Conservation (phyloP, 2,329 filamentous ascomycete species). For the Claviceps cyperi region DNA sequence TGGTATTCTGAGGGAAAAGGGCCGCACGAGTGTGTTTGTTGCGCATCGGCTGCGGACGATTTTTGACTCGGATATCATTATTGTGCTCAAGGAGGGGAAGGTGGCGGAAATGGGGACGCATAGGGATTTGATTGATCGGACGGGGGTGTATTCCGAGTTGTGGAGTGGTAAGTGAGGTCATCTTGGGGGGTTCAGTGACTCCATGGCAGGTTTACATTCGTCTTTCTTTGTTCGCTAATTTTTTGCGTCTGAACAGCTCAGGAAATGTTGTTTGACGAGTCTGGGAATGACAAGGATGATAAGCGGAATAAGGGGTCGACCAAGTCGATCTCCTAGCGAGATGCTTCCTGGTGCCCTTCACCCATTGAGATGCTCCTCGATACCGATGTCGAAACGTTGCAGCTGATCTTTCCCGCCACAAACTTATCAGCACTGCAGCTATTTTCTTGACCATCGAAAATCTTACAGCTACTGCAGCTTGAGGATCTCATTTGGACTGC, state of each 20-base stretch:
- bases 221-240: background rate
- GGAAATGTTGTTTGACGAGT: slow-evolving; percentile 41
- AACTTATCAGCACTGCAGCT: no score
- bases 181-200: no score
- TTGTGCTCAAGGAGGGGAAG: slow-evolving; percentile 69
- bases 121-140: slow-evolving; percentile 61
- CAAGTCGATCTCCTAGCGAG: background rate
- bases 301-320: slow-evolving; percentile 22
- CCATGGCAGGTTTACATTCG: background rate
- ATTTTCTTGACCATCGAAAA: no score
- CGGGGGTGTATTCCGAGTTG: slow-evolving; percentile 72
- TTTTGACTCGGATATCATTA: slow-evolving; percentile 83
- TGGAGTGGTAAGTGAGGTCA: slow-evolving; percentile 59
- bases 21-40: slow-evolving; percentile 83
- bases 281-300: slow-evolving; percentile 31
- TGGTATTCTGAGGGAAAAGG: slow-evolving; percentile 76
- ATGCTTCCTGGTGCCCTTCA: background rate
- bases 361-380: no score
- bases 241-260: slow-evolving; percentile 30
- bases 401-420: no score
- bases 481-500: no score
- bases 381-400: no score
- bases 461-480: no score
- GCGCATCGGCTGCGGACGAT: slow-evolving; percentile 88
- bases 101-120: slow-evolving; percentile 90